These are phyloP conservation scores for Penstemon newberryi DNA, from an alignment of 257 asterid genomes.

Conservation along the genomic window DNA sequence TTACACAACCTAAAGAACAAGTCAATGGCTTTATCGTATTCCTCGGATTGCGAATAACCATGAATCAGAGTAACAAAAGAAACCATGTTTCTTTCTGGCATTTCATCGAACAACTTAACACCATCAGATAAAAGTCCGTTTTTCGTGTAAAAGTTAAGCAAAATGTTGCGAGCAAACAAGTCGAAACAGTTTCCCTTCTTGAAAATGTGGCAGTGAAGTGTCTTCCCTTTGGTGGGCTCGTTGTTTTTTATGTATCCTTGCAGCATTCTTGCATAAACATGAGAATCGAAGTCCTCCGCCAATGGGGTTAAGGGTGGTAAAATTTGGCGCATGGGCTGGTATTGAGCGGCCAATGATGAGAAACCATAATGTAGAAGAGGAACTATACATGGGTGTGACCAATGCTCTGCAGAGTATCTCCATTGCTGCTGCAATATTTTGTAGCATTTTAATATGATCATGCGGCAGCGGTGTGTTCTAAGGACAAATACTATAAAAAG, in stretches of 20 bases:
- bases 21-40: constrained; percentile 32
- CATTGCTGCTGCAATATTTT: neutral
- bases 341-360: neutral
- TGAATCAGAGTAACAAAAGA: constrained; percentile 59
- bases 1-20: constrained; percentile 43
- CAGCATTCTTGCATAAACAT: constrained; percentile 39
- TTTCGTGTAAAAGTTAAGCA: constrained; percentile 47
- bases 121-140: constrained; percentile 41
- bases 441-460: constrained; percentile 14
- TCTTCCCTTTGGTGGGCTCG: constrained; percentile 39
- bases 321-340: too few species aligned
- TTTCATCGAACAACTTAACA: constrained; percentile 50
- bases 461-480: neutral
- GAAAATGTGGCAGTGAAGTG: constrained; percentile 41
- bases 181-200: constrained; percentile 60
- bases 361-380: neutral
- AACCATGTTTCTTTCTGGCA: constrained; percentile 45
- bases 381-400: neutral
- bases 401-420: neutral
- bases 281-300: constrained; percentile 46
- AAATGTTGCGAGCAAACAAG: constrained; percentile 64
- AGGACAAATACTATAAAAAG: too few species aligned
- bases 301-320: neutral
- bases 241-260: constrained; percentile 40
- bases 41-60: constrained; percentile 38